Base-by-base conservation (phyloP, 139 green algal species). In the Ulvella scutata region DNA sequence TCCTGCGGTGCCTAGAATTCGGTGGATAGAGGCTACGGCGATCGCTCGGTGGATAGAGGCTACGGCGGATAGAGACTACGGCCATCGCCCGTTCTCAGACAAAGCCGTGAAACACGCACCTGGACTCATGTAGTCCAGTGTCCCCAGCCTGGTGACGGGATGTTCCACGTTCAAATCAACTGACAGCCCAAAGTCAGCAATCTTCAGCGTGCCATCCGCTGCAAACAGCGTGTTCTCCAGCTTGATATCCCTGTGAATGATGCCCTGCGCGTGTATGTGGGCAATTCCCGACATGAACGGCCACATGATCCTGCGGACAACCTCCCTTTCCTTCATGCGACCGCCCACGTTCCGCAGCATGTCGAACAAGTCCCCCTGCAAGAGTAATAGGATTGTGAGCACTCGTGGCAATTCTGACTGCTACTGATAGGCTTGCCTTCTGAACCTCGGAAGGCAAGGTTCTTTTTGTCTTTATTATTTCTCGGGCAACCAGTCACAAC, bases 201-300 rank as follows among this genome's bases (percentile, higher is more conserved):
- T 92, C 74, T 96, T 96, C 9, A 97, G 84, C n/a, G 82, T 76
- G 0, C 88, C 87, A n/a, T 81, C 81, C 3, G 82, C 86, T 2
- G 74, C 79, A 36, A 93, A 79, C 72, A 96, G 85, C 80, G 96
- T 82, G 84, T 97, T 97, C 76, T 97, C 91, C 0, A 91, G 90
- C 82, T 96, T 96, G 26, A 95, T 39, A 82, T 96, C 91, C 21
- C 90, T 83, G 77, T 94, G 91, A 43, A 92, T 86, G 62, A 95
- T 80, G 29, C 80, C 81, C 60, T 74, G 76, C 33, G 37, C 40
- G 74, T 90, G 86, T 33, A 90, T 76, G 78, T 89, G 86, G 4
- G 82, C 75, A 7, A 90, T 77, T 0, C 84, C 84, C 13, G 62
- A 79, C 40, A 89, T 77, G 76, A 89, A 89, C 13, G 85, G 85